These are phyloP conservation scores for Heterobasidion annosum DNA, from an alignment of 1,284 basidiomycete genomes.

Conservation along the genomic window DNA sequence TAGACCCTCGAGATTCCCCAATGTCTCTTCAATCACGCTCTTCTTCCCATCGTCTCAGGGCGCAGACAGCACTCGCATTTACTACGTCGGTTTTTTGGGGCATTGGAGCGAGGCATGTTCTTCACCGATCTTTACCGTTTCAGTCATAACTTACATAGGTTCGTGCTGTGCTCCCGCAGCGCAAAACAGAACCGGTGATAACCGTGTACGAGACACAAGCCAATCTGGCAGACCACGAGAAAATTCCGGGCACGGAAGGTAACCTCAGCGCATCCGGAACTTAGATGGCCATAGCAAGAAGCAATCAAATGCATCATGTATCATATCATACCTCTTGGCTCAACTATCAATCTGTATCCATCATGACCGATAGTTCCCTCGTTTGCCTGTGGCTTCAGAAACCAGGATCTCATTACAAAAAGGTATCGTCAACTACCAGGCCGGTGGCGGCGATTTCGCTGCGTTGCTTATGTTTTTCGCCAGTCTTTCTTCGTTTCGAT, in stretches of 20 bases:
- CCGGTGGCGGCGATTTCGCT: too few species aligned
- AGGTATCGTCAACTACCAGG: too few species aligned
- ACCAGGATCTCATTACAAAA: too few species aligned
- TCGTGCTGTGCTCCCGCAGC: constrained; percentile 26
- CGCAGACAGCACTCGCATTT: constrained; percentile 58
- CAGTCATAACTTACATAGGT: background rate
- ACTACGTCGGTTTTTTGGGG: constrained; percentile 76
- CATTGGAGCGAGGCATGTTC: constrained; percentile 58
- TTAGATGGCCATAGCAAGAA: background rate
- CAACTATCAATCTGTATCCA: too few species aligned
- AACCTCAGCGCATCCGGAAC: constrained; percentile 11
- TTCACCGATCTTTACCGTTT: too few species aligned
- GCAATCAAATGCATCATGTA: background rate
- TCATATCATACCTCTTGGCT: too few species aligned
- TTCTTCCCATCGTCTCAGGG: constrained; percentile 72
- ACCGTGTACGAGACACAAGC: constrained; percentile 76
- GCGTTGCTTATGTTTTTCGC: too few species aligned
- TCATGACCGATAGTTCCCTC: too few species aligned
- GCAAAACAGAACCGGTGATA: constrained; percentile 59
- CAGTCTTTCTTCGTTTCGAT: too few species aligned
- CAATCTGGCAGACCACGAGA: constrained; percentile 72
- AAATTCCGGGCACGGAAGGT: constrained; percentile 65
- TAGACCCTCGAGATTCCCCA: constrained; percentile 72
- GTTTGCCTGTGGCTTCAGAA: too few species aligned
- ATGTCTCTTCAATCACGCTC: constrained; percentile 60